Evolutionary conservation across 1,284 basidiomycete species (phyloP).

Genomic region (Prillingera fragicola): DNA sequence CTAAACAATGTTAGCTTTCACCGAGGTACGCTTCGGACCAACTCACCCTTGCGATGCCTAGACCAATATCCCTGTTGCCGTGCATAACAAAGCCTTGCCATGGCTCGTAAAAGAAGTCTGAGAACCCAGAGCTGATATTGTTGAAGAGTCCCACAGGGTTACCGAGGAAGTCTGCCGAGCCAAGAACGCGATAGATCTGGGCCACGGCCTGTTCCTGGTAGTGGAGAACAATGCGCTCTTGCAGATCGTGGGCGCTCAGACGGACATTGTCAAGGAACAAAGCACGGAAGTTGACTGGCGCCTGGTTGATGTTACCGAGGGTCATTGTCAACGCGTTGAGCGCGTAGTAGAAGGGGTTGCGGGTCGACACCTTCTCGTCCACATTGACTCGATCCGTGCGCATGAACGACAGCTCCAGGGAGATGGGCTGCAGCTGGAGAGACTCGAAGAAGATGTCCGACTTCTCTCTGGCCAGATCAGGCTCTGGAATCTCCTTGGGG

Average conservation of each 20-base stretch:
- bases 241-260: constrained; percentile 74
- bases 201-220: constrained; percentile 91
- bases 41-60: constrained; percentile 88
- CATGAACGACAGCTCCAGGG: constrained; percentile 93
- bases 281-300: constrained; percentile 91
- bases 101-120: constrained; percentile 98
- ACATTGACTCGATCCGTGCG: constrained; percentile 87
- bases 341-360: constrained; percentile 89
- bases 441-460: constrained; percentile 93
- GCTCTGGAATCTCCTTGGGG: constrained; percentile 73
- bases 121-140: constrained; percentile 97
- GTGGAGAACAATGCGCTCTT: constrained; percentile 80
- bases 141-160: constrained; percentile 92
- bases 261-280: constrained; percentile 93
- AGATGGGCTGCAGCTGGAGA: constrained; percentile 92
- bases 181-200: constrained; percentile 92
- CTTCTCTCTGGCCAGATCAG: constrained; percentile 54
- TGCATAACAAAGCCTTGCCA: constrained; percentile 97
- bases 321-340: constrained; percentile 96
- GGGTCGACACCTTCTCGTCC: constrained; percentile 69
- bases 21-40: background rate
- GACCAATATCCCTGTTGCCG: constrained; percentile 89
- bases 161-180: constrained; percentile 84
- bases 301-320: constrained; percentile 93
- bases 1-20: constrained; percentile 47